Percentiles rank a stretch among this genome's conserved stretches.
Conservation (phyloP, 2,329 filamentous ascomycete genomes). For the Aspergillus sp. region DNA sequence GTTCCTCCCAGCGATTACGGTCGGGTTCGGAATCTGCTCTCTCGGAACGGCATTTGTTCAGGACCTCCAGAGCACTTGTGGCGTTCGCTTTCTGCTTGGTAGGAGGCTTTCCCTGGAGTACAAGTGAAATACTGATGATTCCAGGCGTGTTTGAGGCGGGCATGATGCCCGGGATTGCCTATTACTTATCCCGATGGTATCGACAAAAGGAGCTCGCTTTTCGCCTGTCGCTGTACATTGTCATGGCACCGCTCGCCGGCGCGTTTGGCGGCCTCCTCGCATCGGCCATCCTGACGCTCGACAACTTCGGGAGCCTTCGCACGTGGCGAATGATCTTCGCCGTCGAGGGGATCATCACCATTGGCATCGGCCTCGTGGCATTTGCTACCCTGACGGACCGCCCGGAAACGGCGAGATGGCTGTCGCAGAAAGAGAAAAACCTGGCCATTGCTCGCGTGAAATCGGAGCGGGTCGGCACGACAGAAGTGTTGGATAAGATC, state of each 20-base stretch:
- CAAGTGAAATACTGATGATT: not conserved
- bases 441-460: constrained; percentile 59
- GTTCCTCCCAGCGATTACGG: constrained; percentile 55
- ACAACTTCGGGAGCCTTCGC: constrained; percentile 47
- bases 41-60: constrained; percentile 58
- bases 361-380: constrained; percentile 47
- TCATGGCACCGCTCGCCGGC: constrained; percentile 60
- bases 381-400: constrained; percentile 60
- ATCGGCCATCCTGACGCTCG: constrained; percentile 51
- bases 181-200: constrained; percentile 65
- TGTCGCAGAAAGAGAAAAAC: constrained; percentile 55
- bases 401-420: constrained; percentile 58
- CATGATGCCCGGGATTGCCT: constrained; percentile 64
- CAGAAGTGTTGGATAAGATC: constrained; percentile 55
- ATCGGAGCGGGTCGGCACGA: constrained; percentile 55
- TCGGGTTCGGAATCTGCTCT: constrained; percentile 56
- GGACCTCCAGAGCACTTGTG: constrained; percentile 43
- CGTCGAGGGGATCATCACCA: constrained; percentile 60
- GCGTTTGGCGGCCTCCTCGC: constrained; percentile 62
- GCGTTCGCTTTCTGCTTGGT: constrained; percentile 58
- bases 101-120: constrained; percentile 19
- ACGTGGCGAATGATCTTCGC: constrained; percentile 63
- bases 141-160: constrained; percentile 53
- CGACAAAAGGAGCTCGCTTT: constrained; percentile 59
- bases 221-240: constrained; percentile 58